Evolutionary conservation across 345 rosid species (phyloP), one percentile per base, ranked within the genome.

Genomic region (Moricandia moricandioides): DNA sequence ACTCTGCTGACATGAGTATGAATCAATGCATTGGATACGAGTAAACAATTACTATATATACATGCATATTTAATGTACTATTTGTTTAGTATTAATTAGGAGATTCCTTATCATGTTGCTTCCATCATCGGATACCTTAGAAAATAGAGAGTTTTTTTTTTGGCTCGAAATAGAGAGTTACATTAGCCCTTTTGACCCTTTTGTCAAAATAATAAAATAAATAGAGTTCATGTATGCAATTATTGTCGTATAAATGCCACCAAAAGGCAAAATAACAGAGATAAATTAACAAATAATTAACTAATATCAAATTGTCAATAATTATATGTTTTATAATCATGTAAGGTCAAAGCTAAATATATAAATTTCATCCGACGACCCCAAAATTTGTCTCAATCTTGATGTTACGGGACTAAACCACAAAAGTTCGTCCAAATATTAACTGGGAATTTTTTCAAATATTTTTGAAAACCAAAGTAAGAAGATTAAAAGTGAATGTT

Each of bases 121-220:
- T 66, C 77, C 81, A 59, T 78, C 72, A 65, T 78, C 51, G 77
- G 75, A 66, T 65, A 65, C 72, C 62, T 47, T 49, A 21, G n/a
- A 62, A 49, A 65, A 60, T 62, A 6, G 31, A 54, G 59, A 52
- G 26, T 21, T 21, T 21, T 21, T 21, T 21, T 21, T 21, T 21
- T 21, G 24, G 24, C 24, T 21, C 24, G 24, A 21, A 21, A 21
- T 45, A 49, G 55, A 14, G 51, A 63, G 14, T 56, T 57, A 70
- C 71, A 21, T 21, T 21, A 21, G 24, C 24, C 24, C 24, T 21
- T 21, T 21, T 21, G 24, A 21, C 24, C 24, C 24, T 21, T 21
- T 21, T 21, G 24, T 21, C 24, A 21, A 21, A 21, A 21, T 21
- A 21, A 21, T 21, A 21, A 21, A 21, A 21, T 21, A 21, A 21